These are phyloP conservation scores for Crithidia sp. DNA, from an alignment of 208 protist species.

Conservation along the genomic window DNA sequence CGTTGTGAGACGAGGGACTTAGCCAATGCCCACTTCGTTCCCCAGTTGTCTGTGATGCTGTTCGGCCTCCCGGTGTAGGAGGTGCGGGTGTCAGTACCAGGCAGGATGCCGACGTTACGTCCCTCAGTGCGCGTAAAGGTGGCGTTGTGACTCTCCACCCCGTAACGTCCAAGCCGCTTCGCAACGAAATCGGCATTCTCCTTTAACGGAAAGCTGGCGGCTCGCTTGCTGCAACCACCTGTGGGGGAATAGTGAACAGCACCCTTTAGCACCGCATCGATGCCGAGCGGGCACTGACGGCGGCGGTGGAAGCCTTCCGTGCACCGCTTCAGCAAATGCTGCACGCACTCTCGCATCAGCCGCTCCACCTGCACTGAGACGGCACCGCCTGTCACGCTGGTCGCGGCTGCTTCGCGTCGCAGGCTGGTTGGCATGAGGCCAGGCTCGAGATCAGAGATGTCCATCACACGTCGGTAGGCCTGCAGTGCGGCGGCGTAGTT, in stretches of 20 bases:
- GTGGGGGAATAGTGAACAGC: not conserved
- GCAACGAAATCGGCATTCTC: not conserved
- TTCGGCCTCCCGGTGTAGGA: constrained; percentile 2
- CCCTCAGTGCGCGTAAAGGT: not conserved
- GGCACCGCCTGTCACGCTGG: constrained; percentile 12
- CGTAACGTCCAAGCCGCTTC: not conserved
- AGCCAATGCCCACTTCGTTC: not conserved
- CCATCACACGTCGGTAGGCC: constrained; percentile 25
- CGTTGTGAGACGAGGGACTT: not conserved
- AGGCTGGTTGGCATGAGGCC: constrained; percentile 18
- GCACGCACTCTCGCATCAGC: constrained; percentile 24
- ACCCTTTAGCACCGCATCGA: not conserved
- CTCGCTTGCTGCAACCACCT: too few relatives aligned
- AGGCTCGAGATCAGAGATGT: constrained; percentile 23
- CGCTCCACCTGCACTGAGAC: constrained; percentile 25
- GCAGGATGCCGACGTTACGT: constrained; percentile 1
- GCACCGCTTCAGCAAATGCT: not conserved
- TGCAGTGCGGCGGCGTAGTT: constrained; percentile 40
- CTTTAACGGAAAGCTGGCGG: too few relatives aligned
- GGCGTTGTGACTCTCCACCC: not conserved
- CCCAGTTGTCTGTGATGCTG: constrained; percentile 6
- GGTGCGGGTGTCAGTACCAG: not conserved
- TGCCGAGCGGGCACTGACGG: constrained; percentile 2
- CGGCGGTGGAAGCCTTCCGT: not conserved
- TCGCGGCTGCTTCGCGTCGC: constrained; percentile 18